Evolutionary conservation across 2,329 filamentous ascomycete genomes (phyloP).

Genomic region (Coniochaeta ligniaria): DNA sequence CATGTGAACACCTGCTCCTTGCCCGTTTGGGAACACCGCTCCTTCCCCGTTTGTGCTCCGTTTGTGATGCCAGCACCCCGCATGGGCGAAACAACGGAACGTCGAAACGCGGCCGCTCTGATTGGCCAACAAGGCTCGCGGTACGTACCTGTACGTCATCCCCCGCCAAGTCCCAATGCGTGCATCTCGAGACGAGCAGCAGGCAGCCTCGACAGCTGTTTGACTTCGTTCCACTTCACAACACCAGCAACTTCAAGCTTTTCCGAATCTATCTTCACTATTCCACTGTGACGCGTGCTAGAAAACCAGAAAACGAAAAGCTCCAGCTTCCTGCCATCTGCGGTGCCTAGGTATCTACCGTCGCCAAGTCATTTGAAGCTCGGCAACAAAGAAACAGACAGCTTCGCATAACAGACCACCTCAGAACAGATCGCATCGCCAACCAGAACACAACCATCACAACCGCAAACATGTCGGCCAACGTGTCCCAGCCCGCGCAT

Average conservation of each 20-base stretch:
- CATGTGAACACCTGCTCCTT: too few species aligned
- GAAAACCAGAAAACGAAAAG: not conserved
- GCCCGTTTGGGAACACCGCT: too few species aligned
- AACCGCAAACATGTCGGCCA: constrained; percentile 5
- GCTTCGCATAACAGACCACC: not conserved
- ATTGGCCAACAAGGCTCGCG: not conserved
- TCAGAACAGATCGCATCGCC: not conserved
- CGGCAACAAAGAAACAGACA: not conserved
- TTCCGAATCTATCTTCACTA: too few species aligned
- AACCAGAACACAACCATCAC: not conserved
- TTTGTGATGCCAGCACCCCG: not conserved
- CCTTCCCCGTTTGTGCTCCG: too few species aligned
- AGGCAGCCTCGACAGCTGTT: too few species aligned
- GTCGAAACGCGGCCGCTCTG: not conserved
- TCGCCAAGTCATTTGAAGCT: not conserved
- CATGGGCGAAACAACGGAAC: not conserved
- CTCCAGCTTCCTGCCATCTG: not conserved
- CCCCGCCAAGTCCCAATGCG: not conserved
- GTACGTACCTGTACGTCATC: constrained; percentile 1
- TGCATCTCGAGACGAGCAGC: too few species aligned
- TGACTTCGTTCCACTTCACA: not conserved
- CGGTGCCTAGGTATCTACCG: not conserved
- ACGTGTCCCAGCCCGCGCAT: constrained; percentile 28
- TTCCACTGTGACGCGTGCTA: not conserved
- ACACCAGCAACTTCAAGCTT: too few species aligned